Conservation (phyloP, 2,329 filamentous ascomycete genomes). For the Talaromyces sp. region DNA sequence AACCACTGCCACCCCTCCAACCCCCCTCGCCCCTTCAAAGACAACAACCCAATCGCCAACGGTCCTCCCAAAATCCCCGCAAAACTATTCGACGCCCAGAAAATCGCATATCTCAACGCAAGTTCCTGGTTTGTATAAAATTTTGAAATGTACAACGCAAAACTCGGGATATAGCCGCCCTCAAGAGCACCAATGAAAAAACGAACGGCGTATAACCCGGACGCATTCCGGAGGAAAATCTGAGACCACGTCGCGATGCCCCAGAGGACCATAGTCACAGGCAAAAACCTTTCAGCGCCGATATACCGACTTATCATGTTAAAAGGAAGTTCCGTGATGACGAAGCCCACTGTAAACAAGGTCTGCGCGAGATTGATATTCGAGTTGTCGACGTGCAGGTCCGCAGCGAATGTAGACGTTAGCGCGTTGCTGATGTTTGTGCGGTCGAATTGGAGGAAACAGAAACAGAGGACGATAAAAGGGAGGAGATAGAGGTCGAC, state of each 20-base stretch:
- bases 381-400: slow-evolving; percentile 26
- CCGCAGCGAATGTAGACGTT: slow-evolving; percentile 22
- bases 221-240: slow-evolving; percentile 26
- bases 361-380: slow-evolving; percentile 29
- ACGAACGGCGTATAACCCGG: slow-evolving; percentile 38
- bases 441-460: slow-evolving; percentile 28
- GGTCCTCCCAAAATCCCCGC: slow-evolving; percentile 17
- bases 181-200: slow-evolving; percentile 47
- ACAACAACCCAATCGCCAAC: slow-evolving; percentile 15
- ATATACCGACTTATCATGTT: slow-evolving; percentile 30
- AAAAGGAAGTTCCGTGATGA: slow-evolving; percentile 31
- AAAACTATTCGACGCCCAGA: slow-evolving; percentile 19
- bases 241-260: slow-evolving; percentile 25
- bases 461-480: slow-evolving; percentile 24
- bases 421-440: slow-evolving; percentile 28
- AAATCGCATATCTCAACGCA: slow-evolving; percentile 15
- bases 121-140: slow-evolving; percentile 31
- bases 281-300: slow-evolving; percentile 29
- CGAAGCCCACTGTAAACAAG: slow-evolving; percentile 29
- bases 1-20: slow-evolving; percentile 18
- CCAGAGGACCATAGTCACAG: slow-evolving; percentile 28
- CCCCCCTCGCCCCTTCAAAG: slow-evolving; percentile 6
- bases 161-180: slow-evolving; percentile 52
- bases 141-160: slow-evolving; percentile 28
- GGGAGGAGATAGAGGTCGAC: slow-evolving; percentile 22